phyloP scores from a whole-genome alignment of 1,284 basidiomycete genomes.

The Psilocybe mexicana region DNA sequence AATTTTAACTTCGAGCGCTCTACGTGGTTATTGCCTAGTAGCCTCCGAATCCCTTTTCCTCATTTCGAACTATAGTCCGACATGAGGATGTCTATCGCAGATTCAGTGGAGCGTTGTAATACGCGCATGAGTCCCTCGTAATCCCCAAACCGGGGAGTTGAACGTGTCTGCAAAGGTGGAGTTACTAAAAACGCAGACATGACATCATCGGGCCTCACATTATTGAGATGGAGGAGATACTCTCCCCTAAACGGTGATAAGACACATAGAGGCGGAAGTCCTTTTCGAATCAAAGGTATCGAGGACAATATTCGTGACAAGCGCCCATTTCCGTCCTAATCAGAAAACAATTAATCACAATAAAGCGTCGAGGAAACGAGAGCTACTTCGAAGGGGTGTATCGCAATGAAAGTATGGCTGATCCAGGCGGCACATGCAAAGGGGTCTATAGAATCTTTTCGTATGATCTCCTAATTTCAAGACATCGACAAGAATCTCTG shows the following conservation, averaged over 20 bases:
- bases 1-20: too few relatives aligned
- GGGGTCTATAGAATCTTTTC: conserved; percentile 12
- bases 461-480: conserved; percentile 10
- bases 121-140: too few relatives aligned
- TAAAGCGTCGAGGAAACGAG: neutral
- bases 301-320: conserved; percentile 20
- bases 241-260: neutral
- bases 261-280: conserved; percentile 19
- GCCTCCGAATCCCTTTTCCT: too few relatives aligned
- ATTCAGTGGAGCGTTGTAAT: too few relatives aligned
- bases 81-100: too few relatives aligned
- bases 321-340: conserved; percentile 22
- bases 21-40: too few relatives aligned
- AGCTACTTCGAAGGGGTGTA: conserved; percentile 21
- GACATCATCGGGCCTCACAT: neutral
- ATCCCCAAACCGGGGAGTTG: too few relatives aligned
- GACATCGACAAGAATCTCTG: neutral
- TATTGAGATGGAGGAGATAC: conserved; percentile 13
- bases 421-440: conserved; percentile 23
- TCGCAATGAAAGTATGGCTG: conserved; percentile 18
- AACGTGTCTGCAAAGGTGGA: too few relatives aligned
- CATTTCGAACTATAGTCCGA: too few relatives aligned
- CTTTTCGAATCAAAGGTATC: conserved; percentile 17
- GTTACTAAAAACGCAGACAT: too few relatives aligned
- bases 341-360: neutral